Evolutionary conservation across 352 stramenopile species (phyloP).

Genomic region (Thraustochytrium aureum): DNA sequence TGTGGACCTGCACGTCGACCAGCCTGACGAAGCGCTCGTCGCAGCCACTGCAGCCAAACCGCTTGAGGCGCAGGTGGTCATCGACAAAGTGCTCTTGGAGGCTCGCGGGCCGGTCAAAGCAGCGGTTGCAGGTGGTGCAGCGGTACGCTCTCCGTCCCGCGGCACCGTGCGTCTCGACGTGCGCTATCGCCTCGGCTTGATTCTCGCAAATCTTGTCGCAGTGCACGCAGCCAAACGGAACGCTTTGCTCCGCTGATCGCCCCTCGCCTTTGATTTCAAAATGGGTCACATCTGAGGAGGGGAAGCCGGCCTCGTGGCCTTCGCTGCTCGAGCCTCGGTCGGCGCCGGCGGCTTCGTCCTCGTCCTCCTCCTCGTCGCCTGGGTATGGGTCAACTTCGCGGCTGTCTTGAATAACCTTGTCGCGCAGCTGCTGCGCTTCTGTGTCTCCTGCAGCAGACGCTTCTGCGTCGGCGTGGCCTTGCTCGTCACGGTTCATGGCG

Average conservation of each 20-base stretch:
- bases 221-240: conserved; percentile 27
- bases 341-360: neutral
- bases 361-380: neutral
- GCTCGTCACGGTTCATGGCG: no score
- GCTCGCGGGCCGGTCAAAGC: neutral
- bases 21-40: conserved; percentile 16
- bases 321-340: neutral
- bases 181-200: neutral
- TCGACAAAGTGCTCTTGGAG: conserved; percentile 2
- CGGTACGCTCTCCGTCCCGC: neutral
- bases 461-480: no score
- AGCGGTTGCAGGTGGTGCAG: conserved; percentile 44
- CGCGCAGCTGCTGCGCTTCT: no score
- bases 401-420: no score
- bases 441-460: no score
- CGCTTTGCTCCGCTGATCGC: neutral
- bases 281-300: neutral
- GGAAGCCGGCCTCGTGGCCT: neutral
- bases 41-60: conserved; percentile 39
- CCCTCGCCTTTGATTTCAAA: neutral
- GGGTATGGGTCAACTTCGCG: neutral
- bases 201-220: conserved; percentile 3
- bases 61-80: conserved; percentile 6
- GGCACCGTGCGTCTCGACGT: conserved; percentile 15
- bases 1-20: conserved; percentile 44